Percentiles rank a stretch among this genome's conserved stretches.
Conservation (phyloP, 805 yeast genomes). For the Danielia oregonensis region DNA sequence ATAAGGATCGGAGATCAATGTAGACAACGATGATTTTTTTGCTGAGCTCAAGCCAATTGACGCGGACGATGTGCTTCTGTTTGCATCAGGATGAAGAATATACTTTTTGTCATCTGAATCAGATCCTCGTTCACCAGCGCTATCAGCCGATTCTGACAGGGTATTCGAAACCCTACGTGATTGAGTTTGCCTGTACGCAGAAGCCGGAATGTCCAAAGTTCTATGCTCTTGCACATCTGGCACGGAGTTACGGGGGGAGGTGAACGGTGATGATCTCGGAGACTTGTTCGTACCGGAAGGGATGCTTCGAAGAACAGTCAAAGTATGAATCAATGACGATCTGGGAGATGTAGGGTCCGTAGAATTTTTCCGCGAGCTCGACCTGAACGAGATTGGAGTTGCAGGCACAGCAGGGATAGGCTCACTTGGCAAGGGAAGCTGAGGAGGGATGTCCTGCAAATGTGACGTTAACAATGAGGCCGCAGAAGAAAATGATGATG, state of each 20-base stretch:
- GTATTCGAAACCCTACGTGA: too few species aligned
- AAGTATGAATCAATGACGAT: slow-evolving; percentile 38
- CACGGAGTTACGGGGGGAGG: slow-evolving; percentile 49
- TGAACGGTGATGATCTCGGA: slow-evolving; percentile 35
- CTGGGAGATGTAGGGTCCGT: slow-evolving; percentile 37
- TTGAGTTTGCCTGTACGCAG: too few species aligned
- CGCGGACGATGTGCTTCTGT: background rate
- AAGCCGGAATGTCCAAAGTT: background rate
- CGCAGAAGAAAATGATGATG: slow-evolving; percentile 8
- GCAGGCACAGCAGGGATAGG: slow-evolving; percentile 44
- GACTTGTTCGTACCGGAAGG: slow-evolving; percentile 25
- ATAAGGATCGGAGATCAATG: background rate
- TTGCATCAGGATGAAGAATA: too few species aligned
- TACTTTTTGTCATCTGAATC: background rate
- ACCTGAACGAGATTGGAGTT: slow-evolving; percentile 30
- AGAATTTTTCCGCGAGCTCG: slow-evolving; percentile 34
- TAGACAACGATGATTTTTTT: background rate
- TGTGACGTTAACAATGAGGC: slow-evolving; percentile 11
- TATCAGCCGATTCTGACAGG: background rate
- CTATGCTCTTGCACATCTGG: slow-evolving; percentile 14
- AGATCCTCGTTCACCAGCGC: too few species aligned
- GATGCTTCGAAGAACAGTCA: slow-evolving; percentile 36
- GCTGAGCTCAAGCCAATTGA: background rate
- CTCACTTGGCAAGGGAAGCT: slow-evolving; percentile 52
- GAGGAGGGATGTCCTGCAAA: slow-evolving; percentile 49